Percentiles rank a stretch among this genome's conserved stretches.
These are phyloP conservation scores for Neostapfia colusana DNA, from an alignment of 176 grass and related monocot species.

Conservation along the genomic window DNA sequence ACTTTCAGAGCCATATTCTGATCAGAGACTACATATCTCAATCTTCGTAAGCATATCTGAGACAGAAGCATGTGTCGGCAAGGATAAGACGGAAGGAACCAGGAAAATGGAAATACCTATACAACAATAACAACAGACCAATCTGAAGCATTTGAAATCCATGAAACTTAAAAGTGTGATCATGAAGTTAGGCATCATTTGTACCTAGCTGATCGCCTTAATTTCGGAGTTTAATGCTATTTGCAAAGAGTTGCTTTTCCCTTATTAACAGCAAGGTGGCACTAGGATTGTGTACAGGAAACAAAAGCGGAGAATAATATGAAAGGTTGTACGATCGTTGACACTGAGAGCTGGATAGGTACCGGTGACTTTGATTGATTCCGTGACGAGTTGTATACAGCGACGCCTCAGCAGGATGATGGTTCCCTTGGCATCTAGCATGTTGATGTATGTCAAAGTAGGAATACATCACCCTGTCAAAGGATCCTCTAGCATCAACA, in stretches of 20 bases:
- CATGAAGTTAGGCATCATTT: conserved; percentile 10
- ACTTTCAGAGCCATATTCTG: conserved; percentile 27
- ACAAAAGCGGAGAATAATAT: conserved; percentile 7
- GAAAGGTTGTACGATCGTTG: conserved; percentile 33
- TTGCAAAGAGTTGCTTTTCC: conserved; percentile 10
- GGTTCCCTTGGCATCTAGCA: conserved; percentile 26
- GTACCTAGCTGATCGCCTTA: conserved; percentile 14
- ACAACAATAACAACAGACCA: background rate
- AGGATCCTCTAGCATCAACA: conserved; percentile 9
- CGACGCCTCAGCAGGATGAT: conserved; percentile 30
- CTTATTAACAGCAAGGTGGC: conserved; percentile 6
- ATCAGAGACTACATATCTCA: conserved; percentile 13
- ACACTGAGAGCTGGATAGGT: conserved; percentile 15
- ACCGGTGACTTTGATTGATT: conserved; percentile 30
- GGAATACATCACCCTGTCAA: conserved; percentile 7
- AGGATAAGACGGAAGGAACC: conserved; percentile 22
- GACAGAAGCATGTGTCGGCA: background rate
- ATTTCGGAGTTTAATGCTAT: conserved; percentile 10
- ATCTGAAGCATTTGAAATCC: background rate
- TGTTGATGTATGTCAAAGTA: conserved; percentile 37
- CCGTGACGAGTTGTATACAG: conserved; percentile 20
- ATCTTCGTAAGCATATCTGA: conserved; percentile 4
- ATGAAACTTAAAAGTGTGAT: background rate
- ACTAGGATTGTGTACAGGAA: conserved; percentile 10
- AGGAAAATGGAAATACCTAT: conserved; percentile 2